phyloP scores from a whole-genome alignment of 257 asterid species.

The Fraxinus pennsylvanica region DNA sequence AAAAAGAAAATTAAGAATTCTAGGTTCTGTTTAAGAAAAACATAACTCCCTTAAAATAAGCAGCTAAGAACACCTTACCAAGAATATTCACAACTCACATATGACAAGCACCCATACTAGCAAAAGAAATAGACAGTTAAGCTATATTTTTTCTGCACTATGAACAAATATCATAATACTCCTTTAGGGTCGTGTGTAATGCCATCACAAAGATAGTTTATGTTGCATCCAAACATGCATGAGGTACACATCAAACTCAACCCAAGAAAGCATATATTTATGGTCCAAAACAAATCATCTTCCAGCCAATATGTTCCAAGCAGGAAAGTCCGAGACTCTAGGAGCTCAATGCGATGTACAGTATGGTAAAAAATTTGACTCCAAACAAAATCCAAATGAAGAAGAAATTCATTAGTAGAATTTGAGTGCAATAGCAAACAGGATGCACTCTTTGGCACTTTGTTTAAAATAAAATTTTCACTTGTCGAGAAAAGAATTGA shows the following conservation, averaged over 20 bases:
- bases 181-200: conserved; percentile 6
- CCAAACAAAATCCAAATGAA: background rate
- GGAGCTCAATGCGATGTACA: too few species aligned
- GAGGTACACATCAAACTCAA: conserved; percentile 1
- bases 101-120: background rate
- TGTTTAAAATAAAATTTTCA: too few species aligned
- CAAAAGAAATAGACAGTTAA: background rate
- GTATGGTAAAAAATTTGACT: too few species aligned
- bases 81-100: background rate
- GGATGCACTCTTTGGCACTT: too few species aligned
- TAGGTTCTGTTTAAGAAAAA: background rate
- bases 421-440: too few species aligned
- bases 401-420: too few species aligned
- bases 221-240: conserved; percentile 1
- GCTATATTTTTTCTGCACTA: background rate
- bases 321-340: background rate
- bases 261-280: conserved; percentile 1
- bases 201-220: background rate
- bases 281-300: background rate
- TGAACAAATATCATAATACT: conserved; percentile 27
- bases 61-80: too few species aligned
- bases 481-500: background rate
- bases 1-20: background rate
- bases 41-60: too few species aligned
- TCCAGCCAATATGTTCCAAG: background rate